A percentile compares a stretch with the other conserved stretches of the same genome.
Evolutionary conservation across 768 basidiomycete species (phyloP).

Genomic region (Pleurotus djamor): DNA sequence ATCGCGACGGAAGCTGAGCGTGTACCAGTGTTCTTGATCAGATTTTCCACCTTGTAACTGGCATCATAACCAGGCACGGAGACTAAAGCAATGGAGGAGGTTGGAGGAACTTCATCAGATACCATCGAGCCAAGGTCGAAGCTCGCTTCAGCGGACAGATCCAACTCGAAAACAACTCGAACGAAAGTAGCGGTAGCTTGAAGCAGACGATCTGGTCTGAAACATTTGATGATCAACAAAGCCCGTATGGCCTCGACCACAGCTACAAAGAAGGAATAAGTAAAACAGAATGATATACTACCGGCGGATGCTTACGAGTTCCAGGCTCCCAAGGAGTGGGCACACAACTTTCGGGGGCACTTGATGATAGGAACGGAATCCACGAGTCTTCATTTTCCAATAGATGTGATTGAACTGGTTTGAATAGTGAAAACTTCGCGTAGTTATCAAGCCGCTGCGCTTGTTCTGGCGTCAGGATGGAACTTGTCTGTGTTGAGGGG

Average conservation of each 20-base stretch:
- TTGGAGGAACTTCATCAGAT: slow-evolving; percentile 70
- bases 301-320: slow-evolving; percentile 56
- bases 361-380: slow-evolving; percentile 67
- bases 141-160: slow-evolving; percentile 70
- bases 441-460: slow-evolving; percentile 65
- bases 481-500: slow-evolving; percentile 26
- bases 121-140: slow-evolving; percentile 83
- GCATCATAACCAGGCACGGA: slow-evolving; percentile 98
- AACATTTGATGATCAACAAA: slow-evolving; percentile 81
- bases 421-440: slow-evolving; percentile 74
- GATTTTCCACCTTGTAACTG: slow-evolving; percentile 92
- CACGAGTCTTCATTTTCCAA: slow-evolving; percentile 63
- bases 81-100: slow-evolving; percentile 84
- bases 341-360: slow-evolving; percentile 62
- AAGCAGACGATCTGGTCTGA: slow-evolving; percentile 89
- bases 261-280: slow-evolving; percentile 36
- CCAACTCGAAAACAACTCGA: slow-evolving; percentile 71
- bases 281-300: slow-evolving; percentile 6
- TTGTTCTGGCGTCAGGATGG: slow-evolving; percentile 68
- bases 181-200: slow-evolving; percentile 82
- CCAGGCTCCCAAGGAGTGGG: slow-evolving; percentile 80
- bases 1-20: slow-evolving; percentile 92
- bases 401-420: slow-evolving; percentile 67
- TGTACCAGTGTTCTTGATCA: slow-evolving; percentile 73
- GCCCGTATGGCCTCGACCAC: slow-evolving; percentile 73